phyloP scores from a whole-genome alignment of 768 basidiomycete genomes.

The Crassisporium funariophilum region DNA sequence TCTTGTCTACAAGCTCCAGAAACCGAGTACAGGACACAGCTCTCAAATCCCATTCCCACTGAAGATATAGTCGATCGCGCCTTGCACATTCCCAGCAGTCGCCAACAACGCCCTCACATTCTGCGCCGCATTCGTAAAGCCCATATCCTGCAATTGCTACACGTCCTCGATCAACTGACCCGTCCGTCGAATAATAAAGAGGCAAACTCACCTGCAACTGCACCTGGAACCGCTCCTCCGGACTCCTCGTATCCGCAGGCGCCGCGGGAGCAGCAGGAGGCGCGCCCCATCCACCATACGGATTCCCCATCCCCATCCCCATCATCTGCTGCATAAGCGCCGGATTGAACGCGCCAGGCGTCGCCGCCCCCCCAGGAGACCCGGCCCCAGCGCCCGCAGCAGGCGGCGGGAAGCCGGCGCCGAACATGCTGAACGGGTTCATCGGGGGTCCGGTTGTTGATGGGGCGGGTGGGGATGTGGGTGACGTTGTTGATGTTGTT shows the following conservation, averaged over 20 bases:
- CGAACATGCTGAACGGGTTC: constrained; percentile 26
- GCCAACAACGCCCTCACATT: constrained; percentile 90
- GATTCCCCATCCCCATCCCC: constrained; percentile 28
- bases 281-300: constrained; percentile 23
- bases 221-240: constrained; percentile 92
- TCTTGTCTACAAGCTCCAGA: too few relatives aligned
- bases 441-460: constrained; percentile 8
- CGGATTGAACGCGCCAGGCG: constrained; percentile 42
- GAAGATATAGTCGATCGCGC: constrained; percentile 92
- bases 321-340: constrained; percentile 49
- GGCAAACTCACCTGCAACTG: constrained; percentile 67
- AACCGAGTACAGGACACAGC: not conserved
- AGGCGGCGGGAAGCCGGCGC: not conserved
- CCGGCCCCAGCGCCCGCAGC: constrained; percentile 21
- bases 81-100: constrained; percentile 91
- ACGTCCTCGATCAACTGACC: too few relatives aligned
- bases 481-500: constrained; percentile 20
- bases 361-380: constrained; percentile 23
- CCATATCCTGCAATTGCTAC: constrained; percentile 95
- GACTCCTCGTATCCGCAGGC: constrained; percentile 70
- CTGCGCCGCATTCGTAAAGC: constrained; percentile 85
- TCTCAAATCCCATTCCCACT: constrained; percentile 68
- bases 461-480: constrained; percentile 21
- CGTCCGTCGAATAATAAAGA: not conserved
- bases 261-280: constrained; percentile 39